A percentile compares a stretch with the other conserved stretches of the same genome.
phyloP scores from a whole-genome alignment of 2,329 filamentous ascomycete species.

The Trichoderma sp. region DNA sequence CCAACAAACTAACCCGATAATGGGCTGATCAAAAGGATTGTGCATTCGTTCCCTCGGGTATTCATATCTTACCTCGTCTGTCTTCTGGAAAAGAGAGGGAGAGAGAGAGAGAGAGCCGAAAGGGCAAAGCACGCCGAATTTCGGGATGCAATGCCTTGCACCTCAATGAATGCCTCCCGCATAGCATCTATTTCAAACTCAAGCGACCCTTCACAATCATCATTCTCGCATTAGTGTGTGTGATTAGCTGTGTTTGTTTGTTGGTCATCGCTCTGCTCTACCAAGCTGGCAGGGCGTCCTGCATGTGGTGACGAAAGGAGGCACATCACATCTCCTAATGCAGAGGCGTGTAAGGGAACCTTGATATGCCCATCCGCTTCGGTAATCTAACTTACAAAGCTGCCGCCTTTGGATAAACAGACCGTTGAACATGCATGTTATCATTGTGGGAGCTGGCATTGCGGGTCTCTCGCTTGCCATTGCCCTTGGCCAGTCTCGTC shows the following conservation, averaged over 20 bases:
- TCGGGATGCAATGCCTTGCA: not conserved
- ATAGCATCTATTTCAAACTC: not conserved
- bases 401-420: not conserved
- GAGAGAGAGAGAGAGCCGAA: not conserved
- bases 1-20: not conserved
- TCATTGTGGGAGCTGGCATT: conserved; percentile 49
- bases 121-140: not conserved
- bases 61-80: not conserved
- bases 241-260: not conserved
- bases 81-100: not conserved
- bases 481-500: conserved; percentile 42
- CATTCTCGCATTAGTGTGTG: not conserved
- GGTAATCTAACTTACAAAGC: not conserved
- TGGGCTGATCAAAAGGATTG: not conserved
- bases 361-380: not conserved
- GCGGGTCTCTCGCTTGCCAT: conserved; percentile 37
- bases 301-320: not conserved
- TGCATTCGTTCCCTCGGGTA: not conserved
- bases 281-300: not conserved
- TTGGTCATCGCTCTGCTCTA: not conserved
- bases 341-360: not conserved
- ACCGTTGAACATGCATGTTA: conserved; percentile 20
- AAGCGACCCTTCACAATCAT: not conserved
- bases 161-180: not conserved
- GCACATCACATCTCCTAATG: not conserved